phyloP scores from a whole-genome alignment of 805 yeast species.

The Sungouiozyma intestinalis region DNA sequence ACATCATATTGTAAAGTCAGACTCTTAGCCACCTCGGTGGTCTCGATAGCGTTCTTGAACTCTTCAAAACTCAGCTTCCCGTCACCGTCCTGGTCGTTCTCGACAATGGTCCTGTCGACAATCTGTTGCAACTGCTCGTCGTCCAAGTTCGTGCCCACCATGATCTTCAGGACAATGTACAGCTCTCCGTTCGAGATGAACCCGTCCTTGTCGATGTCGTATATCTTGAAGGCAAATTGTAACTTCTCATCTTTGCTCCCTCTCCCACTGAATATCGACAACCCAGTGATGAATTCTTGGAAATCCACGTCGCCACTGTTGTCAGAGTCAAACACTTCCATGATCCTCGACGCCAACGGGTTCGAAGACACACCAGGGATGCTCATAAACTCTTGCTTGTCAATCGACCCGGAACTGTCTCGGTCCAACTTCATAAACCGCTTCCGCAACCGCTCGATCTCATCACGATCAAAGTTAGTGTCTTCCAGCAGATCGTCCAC shows the following conservation, averaged over 20 bases:
- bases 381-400: conserved; percentile 77
- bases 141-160: conserved; percentile 89
- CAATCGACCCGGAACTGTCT: conserved; percentile 87
- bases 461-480: conserved; percentile 80
- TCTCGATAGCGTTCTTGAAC: conserved; percentile 55
- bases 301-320: conserved; percentile 91
- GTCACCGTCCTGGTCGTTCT: conserved; percentile 81
- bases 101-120: conserved; percentile 94
- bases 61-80: conserved; percentile 80
- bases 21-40: conserved; percentile 47
- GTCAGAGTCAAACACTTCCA: conserved; percentile 91
- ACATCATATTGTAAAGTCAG: conserved; percentile 40
- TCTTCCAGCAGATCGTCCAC: conserved; percentile 69
- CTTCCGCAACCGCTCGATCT: conserved; percentile 81
- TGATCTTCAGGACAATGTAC: conserved; percentile 82
- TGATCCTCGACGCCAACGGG: conserved; percentile 80
- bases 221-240: conserved; percentile 81
- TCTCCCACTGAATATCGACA: conserved; percentile 79
- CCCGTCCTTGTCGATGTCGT: conserved; percentile 94
- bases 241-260: conserved; percentile 75
- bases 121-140: conserved; percentile 88
- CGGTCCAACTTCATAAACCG: conserved; percentile 92
- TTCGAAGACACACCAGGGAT: conserved; percentile 89
- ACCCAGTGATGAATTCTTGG: conserved; percentile 81
- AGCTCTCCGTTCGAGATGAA: conserved; percentile 91